These are phyloP conservation scores for Daldinia eschscholtzii DNA, from an alignment of 2,329 filamentous ascomycete species.

Conservation along the genomic window DNA sequence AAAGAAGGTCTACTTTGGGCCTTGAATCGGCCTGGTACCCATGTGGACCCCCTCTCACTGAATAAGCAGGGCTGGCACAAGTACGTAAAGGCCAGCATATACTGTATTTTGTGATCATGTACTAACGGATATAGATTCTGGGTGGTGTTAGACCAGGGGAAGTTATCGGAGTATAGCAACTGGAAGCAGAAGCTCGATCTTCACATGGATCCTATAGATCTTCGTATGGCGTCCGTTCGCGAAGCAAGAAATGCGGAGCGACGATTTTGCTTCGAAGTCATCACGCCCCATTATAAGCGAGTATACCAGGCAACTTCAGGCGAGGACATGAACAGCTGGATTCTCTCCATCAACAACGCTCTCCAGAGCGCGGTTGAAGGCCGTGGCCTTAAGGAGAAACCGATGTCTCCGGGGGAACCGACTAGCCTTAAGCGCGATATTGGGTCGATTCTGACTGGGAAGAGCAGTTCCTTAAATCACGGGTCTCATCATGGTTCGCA, in stretches of 20 bases:
- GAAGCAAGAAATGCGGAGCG: slow-evolving; percentile 95
- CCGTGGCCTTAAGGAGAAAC: slow-evolving; percentile 70
- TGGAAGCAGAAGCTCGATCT: slow-evolving; percentile 98
- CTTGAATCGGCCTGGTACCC: slow-evolving; percentile 89
- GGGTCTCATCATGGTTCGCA: slow-evolving; percentile 66
- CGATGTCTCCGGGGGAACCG: slow-evolving; percentile 61
- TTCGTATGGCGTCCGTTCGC: slow-evolving; percentile 95
- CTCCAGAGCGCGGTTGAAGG: slow-evolving; percentile 95
- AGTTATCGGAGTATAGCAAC: slow-evolving; percentile 97
- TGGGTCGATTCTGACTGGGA: slow-evolving; percentile 91
- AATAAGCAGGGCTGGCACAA: slow-evolving; percentile 99
- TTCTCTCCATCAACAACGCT: slow-evolving; percentile 95
- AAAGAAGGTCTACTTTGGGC: slow-evolving; percentile 98
- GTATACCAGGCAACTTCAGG: slow-evolving; percentile 98
- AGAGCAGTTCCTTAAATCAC: slow-evolving; percentile 77
- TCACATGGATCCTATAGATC: slow-evolving; percentile 97
- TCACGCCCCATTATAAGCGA: slow-evolving; percentile 94
- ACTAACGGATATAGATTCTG: slow-evolving; percentile 76
- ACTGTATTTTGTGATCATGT: background rate
- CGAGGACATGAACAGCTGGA: slow-evolving; percentile 98
- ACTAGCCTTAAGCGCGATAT: slow-evolving; percentile 83
- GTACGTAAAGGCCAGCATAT: slow-evolving; percentile 65
- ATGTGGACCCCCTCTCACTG: slow-evolving; percentile 93
- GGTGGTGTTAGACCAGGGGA: slow-evolving; percentile 97
- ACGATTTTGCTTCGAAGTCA: slow-evolving; percentile 97